These are phyloP conservation scores for Sordariomycetes sp. DNA, from an alignment of 2,329 filamentous ascomycete genomes.

Conservation along the genomic window DNA sequence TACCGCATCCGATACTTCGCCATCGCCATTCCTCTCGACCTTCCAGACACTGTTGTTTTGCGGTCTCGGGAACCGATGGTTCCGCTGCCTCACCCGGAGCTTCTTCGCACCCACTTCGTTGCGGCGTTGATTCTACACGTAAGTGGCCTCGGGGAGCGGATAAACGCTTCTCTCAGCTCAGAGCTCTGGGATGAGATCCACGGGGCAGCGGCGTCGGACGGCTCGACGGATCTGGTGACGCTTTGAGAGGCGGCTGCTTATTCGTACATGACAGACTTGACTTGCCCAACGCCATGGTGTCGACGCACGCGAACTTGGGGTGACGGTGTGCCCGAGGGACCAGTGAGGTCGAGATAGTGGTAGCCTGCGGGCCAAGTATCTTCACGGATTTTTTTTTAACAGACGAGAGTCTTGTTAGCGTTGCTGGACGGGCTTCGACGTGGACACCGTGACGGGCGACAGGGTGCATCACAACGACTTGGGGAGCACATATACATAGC, in stretches of 20 bases:
- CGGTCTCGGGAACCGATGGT: not conserved
- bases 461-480: no score
- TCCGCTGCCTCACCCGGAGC: not conserved
- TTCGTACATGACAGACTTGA: not conserved
- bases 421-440: no score
- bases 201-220: not conserved
- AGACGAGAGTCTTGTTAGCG: no score
- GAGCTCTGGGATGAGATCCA: not conserved
- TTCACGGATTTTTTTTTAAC: no score
- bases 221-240: not conserved
- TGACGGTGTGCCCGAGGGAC: no score
- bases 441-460: no score
- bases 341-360: no score
- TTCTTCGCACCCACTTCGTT: not conserved
- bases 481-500: no score
- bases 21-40: not conserved
- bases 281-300: no score
- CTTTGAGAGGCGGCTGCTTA: not conserved
- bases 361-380: no score
- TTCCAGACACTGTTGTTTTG: not conserved
- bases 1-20: not conserved
- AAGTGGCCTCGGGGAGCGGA: not conserved
- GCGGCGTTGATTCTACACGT: not conserved
- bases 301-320: no score
- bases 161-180: not conserved